Evolutionary conservation across 495 filamentous ascomycete genomes (phyloP), one percentile per base, ranked within the genome.

Genomic region (Daldinia grandis): DNA sequence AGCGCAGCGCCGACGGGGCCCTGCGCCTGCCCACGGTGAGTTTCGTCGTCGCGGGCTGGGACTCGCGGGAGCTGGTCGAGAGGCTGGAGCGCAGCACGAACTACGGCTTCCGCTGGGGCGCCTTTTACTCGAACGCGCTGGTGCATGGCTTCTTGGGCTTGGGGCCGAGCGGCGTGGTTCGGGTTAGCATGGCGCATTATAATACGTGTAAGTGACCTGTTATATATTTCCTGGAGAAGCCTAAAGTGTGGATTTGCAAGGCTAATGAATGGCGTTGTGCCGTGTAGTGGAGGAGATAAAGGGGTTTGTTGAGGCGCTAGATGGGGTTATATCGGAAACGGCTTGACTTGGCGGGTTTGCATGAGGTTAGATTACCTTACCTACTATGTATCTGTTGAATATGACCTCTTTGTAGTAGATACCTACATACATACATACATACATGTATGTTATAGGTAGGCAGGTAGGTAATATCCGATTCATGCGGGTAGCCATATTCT

Each of bases 181-280:
- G 91, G 75, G 88, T 92, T 37, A 89, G 86, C 71, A 81, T 92
- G 81, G 84, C 90, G 76, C 90, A 92, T 81, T 93, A 93, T 79
- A 94, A 93, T 74, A 92, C 88, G 6, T 79, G 89, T 89, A 72
- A 84, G 86, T 12, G 9, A 5, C 40, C 57, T 28, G 0, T 12
- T 35, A 21, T 35, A 4, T 30, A 54, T 25, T 31, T 28, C 15
- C 2, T 27, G 3, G n/a, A n/a, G n/a, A n/a, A n/a, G n/a, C 4
- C 4, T 55, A 55, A 9, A 4, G 19, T 2, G 4, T 24, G 44
- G 19, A 5, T 25, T 24, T 10, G 2, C 15, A 5, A 15, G 49
- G 19, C 49, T 49, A 55, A 33, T 33, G 28, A n/a, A 50, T 27
- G 27, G 33, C 27, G 2, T 76, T 56, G 42, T 63, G 37, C 5